Percentiles rank a stretch among this genome's conserved stretches.
Evolutionary conservation across 2,329 filamentous ascomycete species (phyloP).

Genomic region (Aureobasidium musti): DNA sequence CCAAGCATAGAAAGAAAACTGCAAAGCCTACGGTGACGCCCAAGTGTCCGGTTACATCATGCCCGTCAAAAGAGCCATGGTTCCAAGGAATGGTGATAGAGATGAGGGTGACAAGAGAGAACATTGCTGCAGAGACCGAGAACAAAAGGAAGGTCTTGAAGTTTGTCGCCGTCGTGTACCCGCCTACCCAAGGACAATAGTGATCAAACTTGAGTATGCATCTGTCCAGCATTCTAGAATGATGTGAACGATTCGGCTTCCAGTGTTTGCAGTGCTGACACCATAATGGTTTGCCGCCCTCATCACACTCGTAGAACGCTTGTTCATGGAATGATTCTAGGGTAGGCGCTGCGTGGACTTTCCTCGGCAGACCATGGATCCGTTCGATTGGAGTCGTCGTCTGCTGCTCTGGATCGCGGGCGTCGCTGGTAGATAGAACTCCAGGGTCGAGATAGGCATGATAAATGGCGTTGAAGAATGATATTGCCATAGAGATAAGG

Average conservation of each 20-base stretch:
- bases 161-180: not conserved
- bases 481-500: not conserved
- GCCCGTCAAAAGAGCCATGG: not conserved
- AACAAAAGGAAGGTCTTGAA: not conserved
- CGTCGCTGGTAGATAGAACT: not conserved
- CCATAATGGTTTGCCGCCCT: not conserved
- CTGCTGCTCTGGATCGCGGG: not conserved
- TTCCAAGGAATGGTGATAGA: not conserved
- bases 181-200: not conserved
- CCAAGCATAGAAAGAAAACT: not conserved
- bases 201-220: not conserved
- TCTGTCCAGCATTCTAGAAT: not conserved
- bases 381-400: not conserved
- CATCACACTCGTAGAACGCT: not conserved
- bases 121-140: not conserved
- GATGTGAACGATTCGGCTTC: not conserved
- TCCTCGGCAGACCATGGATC: not conserved
- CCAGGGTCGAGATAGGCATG: not conserved
- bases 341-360: not conserved
- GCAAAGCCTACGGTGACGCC: not conserved
- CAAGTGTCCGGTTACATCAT: not conserved
- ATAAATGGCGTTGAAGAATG: not conserved
- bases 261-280: not conserved
- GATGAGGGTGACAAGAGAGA: not conserved
- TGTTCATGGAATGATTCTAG: not conserved